Conservation (phyloP, 148 eudicot species). For the Vaccinium macrocarpon region DNA sequence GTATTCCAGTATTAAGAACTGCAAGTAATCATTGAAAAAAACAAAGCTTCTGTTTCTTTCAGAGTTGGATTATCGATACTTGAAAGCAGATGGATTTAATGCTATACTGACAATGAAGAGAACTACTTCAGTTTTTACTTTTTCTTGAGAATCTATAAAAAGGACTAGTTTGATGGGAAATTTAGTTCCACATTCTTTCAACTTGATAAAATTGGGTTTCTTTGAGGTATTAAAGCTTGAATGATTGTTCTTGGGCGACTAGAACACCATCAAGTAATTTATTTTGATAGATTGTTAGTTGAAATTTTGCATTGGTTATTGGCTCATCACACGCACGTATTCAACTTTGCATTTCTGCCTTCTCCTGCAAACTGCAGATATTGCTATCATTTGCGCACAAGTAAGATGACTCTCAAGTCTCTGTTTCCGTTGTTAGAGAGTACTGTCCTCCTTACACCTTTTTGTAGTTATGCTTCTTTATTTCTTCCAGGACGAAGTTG, state of each 20-base stretch:
- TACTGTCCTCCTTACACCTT: not conserved
- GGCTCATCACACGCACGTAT: not conserved
- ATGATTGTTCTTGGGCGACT: not conserved
- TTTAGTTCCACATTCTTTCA: not conserved
- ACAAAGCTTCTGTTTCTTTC: not conserved
- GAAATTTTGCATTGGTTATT: not conserved
- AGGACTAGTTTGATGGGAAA: not conserved
- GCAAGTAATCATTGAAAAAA: not conserved
- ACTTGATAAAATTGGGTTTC: not conserved
- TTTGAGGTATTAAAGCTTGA: not conserved
- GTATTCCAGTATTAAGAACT: not conserved
- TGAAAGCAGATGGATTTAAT: not conserved
- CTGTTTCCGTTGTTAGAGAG: not conserved
- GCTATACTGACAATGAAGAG: not conserved
- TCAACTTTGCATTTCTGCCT: not conserved
- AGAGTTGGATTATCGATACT: not conserved
- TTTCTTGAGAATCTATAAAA: not conserved
- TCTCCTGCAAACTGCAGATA: not conserved
- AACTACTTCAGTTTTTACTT: not conserved
- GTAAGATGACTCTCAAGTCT: not conserved
- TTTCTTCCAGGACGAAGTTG: slow-evolving; percentile 61
- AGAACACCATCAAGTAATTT: not conserved
- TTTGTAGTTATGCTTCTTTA: not conserved
- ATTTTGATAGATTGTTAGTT: not conserved
- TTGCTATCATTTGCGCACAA: not conserved